Base-by-base conservation (phyloP, 176 grass and related monocot species). In the Saccharum spontaneum region DNA sequence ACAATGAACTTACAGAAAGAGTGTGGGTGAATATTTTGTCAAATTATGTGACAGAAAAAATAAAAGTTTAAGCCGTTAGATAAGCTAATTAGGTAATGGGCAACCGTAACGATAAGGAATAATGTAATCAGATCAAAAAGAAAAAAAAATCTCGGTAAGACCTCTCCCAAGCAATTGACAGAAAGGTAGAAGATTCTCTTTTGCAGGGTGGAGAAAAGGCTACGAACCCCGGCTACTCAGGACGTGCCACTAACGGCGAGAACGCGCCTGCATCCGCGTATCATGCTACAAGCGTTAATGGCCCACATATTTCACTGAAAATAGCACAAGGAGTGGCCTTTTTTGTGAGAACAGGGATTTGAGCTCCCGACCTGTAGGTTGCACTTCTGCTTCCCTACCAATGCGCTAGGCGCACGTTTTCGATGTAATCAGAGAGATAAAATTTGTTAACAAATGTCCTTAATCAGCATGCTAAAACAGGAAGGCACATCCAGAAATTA, bases 1-100 rank as follows among this genome's bases (percentile, higher is more conserved):
- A 74, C 39, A 43, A 46, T 78, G 74, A 75, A 80, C 7, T 62
- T 70, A 30, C 36, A 69, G 34, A 16, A 28, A 8, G 23, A 28
- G 30, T 76, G 74, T 54, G 24, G n/a, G 48, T 50, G 44, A 69
- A 49, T 75, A 79, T 54, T 41, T 67, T 54, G 44, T 73, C 44
- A 78, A 64, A 78, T 52, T 31, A 71, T 57, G 33, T 39, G 39
- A 46, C 1, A 61, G 11, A 18, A 78, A 80, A 43, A 34, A 74
- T 84, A 74, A 74, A 75, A 76, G 12, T 55, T 87, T 75, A 76
- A 82, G 75, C 16, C 6, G 4, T 66, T 73, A 23, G 57, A 66
- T 43, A 26, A 6, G 61, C 39, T 82, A 37, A 87, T 67, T 41
- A 67, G 61, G 60, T 44, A 76, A 59, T 24, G 24, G 24, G n/a